Percentiles rank a stretch among this genome's conserved stretches.
These are phyloP conservation scores for Adansonia madagascariensis DNA, from an alignment of 441 rosid species.

Conservation along the genomic window DNA sequence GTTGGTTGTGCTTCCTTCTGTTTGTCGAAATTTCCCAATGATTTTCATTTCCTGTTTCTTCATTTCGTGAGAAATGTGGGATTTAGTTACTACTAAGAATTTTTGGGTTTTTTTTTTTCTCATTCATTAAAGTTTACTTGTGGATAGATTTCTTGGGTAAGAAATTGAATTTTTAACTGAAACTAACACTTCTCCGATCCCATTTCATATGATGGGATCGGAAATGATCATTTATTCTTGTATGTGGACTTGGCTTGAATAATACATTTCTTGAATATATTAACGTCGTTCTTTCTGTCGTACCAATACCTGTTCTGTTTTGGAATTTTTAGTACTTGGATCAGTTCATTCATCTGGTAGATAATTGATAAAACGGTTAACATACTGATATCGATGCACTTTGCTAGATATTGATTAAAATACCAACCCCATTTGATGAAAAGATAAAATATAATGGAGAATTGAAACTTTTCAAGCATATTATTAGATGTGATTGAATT, in stretches of 20 bases:
- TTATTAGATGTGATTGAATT: neutral
- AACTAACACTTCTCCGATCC: neutral
- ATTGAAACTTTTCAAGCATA: neutral
- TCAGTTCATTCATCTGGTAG: neutral
- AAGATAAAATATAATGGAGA: neutral
- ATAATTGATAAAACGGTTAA: neutral
- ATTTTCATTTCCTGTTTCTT: neutral
- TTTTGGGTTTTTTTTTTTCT: neutral
- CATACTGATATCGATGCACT: neutral
- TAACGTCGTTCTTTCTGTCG: neutral
- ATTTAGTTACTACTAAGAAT: neutral
- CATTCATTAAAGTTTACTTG: neutral
- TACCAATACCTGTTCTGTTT: neutral
- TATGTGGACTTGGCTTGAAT: neutral
- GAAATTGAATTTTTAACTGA: neutral
- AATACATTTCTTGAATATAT: neutral
- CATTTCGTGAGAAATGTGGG: neutral
- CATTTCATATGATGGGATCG: constrained; percentile 9
- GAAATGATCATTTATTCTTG: neutral
- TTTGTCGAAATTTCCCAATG: neutral
- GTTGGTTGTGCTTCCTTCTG: neutral
- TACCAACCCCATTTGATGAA: neutral
- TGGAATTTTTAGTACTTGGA: neutral
- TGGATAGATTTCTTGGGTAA: neutral
- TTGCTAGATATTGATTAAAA: neutral